Conservation (phyloP, 1,139 yeast genomes). For the Pneumocystis wakefieldiae region DNA sequence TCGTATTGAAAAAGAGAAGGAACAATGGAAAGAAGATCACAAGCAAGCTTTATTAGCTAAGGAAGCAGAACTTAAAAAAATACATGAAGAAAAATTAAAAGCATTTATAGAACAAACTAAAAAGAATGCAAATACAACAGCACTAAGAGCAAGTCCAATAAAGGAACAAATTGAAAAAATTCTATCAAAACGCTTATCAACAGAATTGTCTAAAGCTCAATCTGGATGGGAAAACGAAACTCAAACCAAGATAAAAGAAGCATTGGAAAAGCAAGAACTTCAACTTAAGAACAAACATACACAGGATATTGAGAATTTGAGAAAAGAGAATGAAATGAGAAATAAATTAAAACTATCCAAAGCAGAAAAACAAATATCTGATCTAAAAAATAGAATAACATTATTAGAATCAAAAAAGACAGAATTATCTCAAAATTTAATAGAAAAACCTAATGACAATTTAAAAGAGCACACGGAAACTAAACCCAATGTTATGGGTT, state of each 20-base stretch:
- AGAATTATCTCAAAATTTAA: neutral
- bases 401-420: slow-evolving; percentile 3
- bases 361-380: slow-evolving; percentile 18
- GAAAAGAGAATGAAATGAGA: slow-evolving; percentile 21
- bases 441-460: neutral
- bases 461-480: neutral
- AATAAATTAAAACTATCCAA: slow-evolving; percentile 13
- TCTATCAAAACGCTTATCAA: neutral
- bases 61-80: slow-evolving; percentile 12
- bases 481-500: neutral
- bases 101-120: neutral
- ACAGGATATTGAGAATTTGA: slow-evolving; percentile 22
- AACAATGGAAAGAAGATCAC: slow-evolving; percentile 12
- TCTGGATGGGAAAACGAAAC: neutral
- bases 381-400: slow-evolving; percentile 18
- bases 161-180: neutral
- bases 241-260: slow-evolving; percentile 13
- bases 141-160: neutral
- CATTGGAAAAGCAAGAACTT: slow-evolving; percentile 19
- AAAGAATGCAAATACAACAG: neutral
- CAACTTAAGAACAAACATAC: slow-evolving; percentile 29
- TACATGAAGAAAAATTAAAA: neutral
- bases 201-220: neutral
- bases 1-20: slow-evolving; percentile 14
- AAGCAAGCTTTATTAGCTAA: slow-evolving; percentile 5